phyloP scores from a whole-genome alignment of 371 early-diverging fungal species.

The Mortierella sp. region DNA sequence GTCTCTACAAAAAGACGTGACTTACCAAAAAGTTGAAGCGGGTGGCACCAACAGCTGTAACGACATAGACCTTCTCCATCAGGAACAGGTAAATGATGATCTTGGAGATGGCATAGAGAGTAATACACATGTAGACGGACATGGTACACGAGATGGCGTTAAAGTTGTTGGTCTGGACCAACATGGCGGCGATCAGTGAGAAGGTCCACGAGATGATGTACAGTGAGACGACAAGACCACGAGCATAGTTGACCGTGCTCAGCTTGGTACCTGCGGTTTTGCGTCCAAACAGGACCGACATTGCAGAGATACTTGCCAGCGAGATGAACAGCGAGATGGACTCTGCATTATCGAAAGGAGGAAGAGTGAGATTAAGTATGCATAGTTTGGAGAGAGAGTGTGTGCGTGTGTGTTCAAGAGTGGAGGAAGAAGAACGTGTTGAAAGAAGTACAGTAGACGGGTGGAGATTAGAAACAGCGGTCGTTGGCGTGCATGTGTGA shows the following conservation, averaged over 20 bases:
- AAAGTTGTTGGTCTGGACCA: slow-evolving; percentile 69
- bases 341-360: slow-evolving; percentile 12
- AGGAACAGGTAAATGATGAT: slow-evolving; percentile 66
- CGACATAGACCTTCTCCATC: slow-evolving; percentile 68
- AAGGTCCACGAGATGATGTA: slow-evolving; percentile 67
- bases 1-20: neutral
- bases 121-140: slow-evolving; percentile 60
- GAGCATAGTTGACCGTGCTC: slow-evolving; percentile 62
- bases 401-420: neutral
- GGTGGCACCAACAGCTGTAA: slow-evolving; percentile 40
- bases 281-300: slow-evolving; percentile 70
- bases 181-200: slow-evolving; percentile 65
- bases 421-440: too few relatives aligned
- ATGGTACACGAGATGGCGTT: slow-evolving; percentile 66
- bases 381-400: neutral
- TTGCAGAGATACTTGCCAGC: slow-evolving; percentile 63
- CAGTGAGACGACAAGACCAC: slow-evolving; percentile 60
- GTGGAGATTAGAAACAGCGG: neutral
- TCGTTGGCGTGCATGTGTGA: neutral
- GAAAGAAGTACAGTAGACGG: too few relatives aligned
- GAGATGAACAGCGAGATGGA: slow-evolving; percentile 47
- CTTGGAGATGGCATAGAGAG: slow-evolving; percentile 63
- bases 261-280: slow-evolving; percentile 62
- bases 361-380: neutral
- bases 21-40: slow-evolving; percentile 40